phyloP scores from a whole-genome alignment of 306 rosid species.

The Glycine latifolia region DNA sequence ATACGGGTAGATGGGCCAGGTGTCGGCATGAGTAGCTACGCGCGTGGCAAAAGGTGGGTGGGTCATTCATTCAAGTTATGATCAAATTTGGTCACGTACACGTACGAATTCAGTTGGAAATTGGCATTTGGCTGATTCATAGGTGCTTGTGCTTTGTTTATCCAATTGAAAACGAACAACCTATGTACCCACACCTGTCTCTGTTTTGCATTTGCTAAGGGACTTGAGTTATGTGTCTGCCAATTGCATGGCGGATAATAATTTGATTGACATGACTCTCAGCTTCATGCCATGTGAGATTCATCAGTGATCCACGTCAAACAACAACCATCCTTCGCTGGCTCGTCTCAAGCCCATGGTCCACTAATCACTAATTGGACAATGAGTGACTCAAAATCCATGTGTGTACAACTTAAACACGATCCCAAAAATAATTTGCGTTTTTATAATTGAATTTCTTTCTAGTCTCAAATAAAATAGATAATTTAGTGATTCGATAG shows the following conservation, averaged over 20 bases:
- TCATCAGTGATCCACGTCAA: slow-evolving; percentile 34
- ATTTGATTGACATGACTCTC: slow-evolving; percentile 21
- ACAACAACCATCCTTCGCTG: slow-evolving; percentile 5
- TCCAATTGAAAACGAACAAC: slow-evolving; percentile 38
- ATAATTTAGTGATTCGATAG: no score
- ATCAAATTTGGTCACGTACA: not conserved
- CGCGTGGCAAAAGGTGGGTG: slow-evolving; percentile 10
- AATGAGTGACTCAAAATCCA: not conserved
- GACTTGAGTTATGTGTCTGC: slow-evolving; percentile 16
- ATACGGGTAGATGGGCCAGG: slow-evolving; percentile 23
- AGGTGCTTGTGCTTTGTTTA: not conserved
- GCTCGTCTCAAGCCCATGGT: not conserved
- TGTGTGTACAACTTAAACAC: not conserved
- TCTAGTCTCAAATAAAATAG: not conserved
- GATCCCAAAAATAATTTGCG: not conserved
- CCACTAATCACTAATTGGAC: slow-evolving; percentile 23
- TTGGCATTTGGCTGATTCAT: slow-evolving; percentile 17
- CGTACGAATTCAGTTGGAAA: slow-evolving; percentile 25
- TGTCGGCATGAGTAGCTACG: slow-evolving; percentile 29
- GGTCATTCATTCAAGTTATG: not conserved
- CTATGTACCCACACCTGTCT: slow-evolving; percentile 22
- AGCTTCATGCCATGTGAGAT: slow-evolving; percentile 42
- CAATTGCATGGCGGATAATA: slow-evolving; percentile 25
- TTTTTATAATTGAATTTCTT: not conserved
- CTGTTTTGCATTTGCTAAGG: not conserved